Evolutionary conservation across 495 filamentous ascomycete species (phyloP).

Genomic region (Hypoxylon lienhwacheense): DNA sequence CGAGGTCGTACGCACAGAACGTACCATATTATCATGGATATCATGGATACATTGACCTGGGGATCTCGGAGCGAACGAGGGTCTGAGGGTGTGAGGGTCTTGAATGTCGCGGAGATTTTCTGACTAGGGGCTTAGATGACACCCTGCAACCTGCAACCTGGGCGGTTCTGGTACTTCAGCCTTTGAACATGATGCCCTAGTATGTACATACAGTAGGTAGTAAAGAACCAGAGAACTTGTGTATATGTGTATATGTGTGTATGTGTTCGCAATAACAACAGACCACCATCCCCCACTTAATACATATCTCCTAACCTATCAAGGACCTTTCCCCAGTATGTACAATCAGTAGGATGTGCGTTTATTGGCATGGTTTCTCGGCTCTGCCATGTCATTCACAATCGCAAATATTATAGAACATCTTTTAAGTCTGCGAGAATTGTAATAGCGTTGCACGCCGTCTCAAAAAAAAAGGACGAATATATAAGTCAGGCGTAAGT

Average conservation of each 20-base stretch:
- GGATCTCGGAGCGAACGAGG: constrained; percentile 35
- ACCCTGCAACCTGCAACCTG: constrained; percentile 5
- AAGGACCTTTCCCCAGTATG: constrained; percentile 36
- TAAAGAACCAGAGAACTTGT: too few species aligned
- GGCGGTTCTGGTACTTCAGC: constrained; percentile 11
- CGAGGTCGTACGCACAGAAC: constrained; percentile 8
- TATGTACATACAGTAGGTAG: too few species aligned
- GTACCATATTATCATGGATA: too few species aligned
- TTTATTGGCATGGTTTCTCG: constrained; percentile 30
- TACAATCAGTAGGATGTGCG: constrained; percentile 32
- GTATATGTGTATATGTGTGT: too few species aligned
- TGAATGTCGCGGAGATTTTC: constrained; percentile 32
- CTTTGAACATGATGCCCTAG: neutral
- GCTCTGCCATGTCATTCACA: too few species aligned
- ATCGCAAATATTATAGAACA: too few species aligned
- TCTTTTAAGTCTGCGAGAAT: too few species aligned
- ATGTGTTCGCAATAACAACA: constrained; percentile 11
- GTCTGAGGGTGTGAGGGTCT: constrained; percentile 25
- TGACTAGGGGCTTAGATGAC: constrained; percentile 20
- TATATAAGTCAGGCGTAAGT: too few species aligned
- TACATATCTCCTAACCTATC: constrained; percentile 34
- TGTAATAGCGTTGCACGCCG: too few species aligned
- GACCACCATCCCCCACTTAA: constrained; percentile 23
- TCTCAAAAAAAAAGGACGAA: too few species aligned
- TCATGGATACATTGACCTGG: too few species aligned